Evolutionary conservation across 768 basidiomycete genomes (phyloP).

Genomic region (Boletus sensibilis): DNA sequence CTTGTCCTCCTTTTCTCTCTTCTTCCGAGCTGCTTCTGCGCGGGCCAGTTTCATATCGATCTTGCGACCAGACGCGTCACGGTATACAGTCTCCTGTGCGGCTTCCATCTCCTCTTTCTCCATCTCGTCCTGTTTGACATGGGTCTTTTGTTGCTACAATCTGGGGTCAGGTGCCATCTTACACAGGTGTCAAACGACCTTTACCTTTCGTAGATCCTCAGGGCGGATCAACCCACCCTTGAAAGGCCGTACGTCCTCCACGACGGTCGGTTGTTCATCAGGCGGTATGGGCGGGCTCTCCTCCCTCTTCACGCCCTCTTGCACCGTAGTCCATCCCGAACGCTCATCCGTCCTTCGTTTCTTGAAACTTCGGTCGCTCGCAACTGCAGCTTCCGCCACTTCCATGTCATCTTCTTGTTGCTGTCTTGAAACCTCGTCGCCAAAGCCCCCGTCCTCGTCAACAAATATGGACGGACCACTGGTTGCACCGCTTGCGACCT

Average conservation of each 20-base stretch:
- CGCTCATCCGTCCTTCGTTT: conserved; percentile 57
- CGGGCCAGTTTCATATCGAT: conserved; percentile 84
- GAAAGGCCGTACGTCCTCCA: conserved; percentile 48
- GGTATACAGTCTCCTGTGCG: conserved; percentile 90
- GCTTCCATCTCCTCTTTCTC: conserved; percentile 49
- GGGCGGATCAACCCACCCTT: conserved; percentile 78
- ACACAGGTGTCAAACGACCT: background rate
- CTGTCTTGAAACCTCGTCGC: conserved; percentile 41
- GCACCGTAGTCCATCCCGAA: conserved; percentile 69
- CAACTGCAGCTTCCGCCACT: conserved; percentile 62
- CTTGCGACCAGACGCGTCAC: conserved; percentile 83
- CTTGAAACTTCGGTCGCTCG: conserved; percentile 76
- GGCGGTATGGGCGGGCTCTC: conserved; percentile 51
- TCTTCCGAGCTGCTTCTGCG: conserved; percentile 80
- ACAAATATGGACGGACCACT: conserved; percentile 38
- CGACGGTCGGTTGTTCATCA: conserved; percentile 69
- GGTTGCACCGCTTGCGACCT: conserved; percentile 36
- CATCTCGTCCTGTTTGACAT: conserved; percentile 37
- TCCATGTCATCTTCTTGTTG: conserved; percentile 57
- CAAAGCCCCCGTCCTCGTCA: conserved; percentile 78
- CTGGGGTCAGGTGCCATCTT: background rate
- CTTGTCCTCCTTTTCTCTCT: conserved; percentile 79
- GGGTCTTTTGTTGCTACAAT: conserved; percentile 40
- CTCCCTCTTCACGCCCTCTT: conserved; percentile 47
- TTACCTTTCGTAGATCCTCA: conserved; percentile 66